Base-by-base conservation (phyloP, 2,329 filamentous ascomycete species). In the Apiospora malaysiana region DNA sequence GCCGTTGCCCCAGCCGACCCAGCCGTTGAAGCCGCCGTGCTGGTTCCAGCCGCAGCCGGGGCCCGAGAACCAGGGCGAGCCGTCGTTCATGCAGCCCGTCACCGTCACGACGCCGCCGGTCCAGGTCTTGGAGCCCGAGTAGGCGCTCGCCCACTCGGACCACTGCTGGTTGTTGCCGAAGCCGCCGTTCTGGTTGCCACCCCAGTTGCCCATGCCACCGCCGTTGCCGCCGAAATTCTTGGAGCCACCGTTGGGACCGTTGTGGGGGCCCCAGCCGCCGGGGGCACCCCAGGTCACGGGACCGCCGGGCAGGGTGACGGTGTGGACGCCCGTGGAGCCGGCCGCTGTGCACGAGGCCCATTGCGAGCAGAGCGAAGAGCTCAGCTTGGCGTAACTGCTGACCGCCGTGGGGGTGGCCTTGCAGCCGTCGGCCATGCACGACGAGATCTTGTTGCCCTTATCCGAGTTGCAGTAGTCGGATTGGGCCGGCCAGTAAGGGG, bases 71-170 rank as follows among this genome's bases (percentile, higher is more conserved):
- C 83, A 84, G 0, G 81, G 80, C 42, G 79, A 81, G 2, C 81
- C 82, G 72, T 78, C 76, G 78, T 81, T 84, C 40, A 80, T 78
- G 72, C 83, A 85, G 1, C 82, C 82, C 1, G 82, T 84, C 3
- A 84, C 80, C 32, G 83, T 84, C 71, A 81, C 82, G 23, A 78
- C 78, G 56, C 81, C 80, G 65, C 80, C 81, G 1, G 80, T 76
- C 79, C 80, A 83, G 66, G 81, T 82, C 63, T 74, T 74, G 7
- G 78, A 78, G 8, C 74, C 74, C 45, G 71, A 70, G 69, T 76
- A 77, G 32, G 78, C 78, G 2, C 76, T 76, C 46, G 78, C 76
- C 79, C 79, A 80, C 69, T 77, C 76, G 47, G 76, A 77, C 76
- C 76, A 79, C 72, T 78, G 76, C 68, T 74, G 70, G 69, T 71